Evolutionary conservation across 495 filamentous ascomycete species (phyloP).

Genomic region (Collariella sp.): DNA sequence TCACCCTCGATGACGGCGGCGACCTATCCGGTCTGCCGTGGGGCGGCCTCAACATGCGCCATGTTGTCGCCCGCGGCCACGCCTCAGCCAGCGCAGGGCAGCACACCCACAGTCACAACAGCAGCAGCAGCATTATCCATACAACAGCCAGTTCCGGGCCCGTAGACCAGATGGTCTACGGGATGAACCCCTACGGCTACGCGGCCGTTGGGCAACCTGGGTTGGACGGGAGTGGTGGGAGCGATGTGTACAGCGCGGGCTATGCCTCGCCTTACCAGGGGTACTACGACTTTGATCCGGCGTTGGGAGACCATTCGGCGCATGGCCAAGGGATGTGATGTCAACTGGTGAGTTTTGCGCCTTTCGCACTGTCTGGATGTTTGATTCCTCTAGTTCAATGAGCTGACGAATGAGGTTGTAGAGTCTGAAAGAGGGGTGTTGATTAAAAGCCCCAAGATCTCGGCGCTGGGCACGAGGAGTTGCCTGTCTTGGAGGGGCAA

Average conservation of each 20-base stretch:
- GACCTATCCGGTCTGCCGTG: slow-evolving; percentile 55
- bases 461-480: background rate
- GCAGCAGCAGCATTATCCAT: background rate
- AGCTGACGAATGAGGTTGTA: background rate
- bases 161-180: slow-evolving; percentile 2
- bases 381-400: too few species aligned
- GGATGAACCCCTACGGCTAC: slow-evolving; percentile 9
- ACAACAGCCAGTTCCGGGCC: background rate
- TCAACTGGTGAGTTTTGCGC: background rate
- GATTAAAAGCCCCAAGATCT: background rate
- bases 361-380: background rate
- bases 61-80: slow-evolving; percentile 47
- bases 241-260: background rate
- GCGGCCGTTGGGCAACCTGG: background rate
- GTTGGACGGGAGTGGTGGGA: background rate
- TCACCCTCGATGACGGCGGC: slow-evolving; percentile 35
- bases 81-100: slow-evolving; percentile 28
- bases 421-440: background rate
- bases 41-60: slow-evolving; percentile 50
- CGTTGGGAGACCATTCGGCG: background rate
- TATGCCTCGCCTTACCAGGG: slow-evolving; percentile 2
- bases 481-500: background rate
- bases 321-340: slow-evolving; percentile 2
- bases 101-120: slow-evolving; percentile 8
- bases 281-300: slow-evolving; percentile 9